Conservation (phyloP, 2,329 filamentous ascomycete genomes). For the Fusarium buharicum region DNA sequence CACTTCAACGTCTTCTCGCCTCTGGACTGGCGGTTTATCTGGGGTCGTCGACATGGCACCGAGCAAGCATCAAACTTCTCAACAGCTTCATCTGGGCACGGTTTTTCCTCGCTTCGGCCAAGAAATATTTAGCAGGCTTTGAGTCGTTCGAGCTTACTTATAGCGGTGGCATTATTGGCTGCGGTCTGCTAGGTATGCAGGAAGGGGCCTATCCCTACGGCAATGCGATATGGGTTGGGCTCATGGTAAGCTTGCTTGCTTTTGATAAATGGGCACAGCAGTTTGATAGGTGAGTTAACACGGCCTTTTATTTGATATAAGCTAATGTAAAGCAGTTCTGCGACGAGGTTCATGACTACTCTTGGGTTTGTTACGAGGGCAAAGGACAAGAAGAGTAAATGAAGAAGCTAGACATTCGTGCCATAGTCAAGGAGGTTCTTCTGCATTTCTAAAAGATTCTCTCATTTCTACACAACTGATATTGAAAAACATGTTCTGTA, state of each 20-base stretch:
- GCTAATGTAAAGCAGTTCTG: not conserved
- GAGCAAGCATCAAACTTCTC: constrained; percentile 5
- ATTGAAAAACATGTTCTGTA: too few species aligned
- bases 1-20: not conserved
- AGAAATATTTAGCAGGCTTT: not conserved
- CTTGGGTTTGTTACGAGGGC: not conserved
- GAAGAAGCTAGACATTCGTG: too few species aligned
- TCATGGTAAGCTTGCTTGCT: not conserved
- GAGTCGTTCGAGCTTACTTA: not conserved
- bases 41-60: not conserved
- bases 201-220: not conserved
- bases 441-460: too few species aligned
- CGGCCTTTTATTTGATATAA: too few species aligned
- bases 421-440: too few species aligned
- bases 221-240: not conserved
- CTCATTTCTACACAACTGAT: too few species aligned
- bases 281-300: constrained; percentile 1
- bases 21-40: not conserved
- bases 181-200: not conserved
- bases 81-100: constrained; percentile 3
- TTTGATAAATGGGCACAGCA: constrained; percentile 1
- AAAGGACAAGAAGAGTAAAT: not conserved
- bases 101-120: not conserved
- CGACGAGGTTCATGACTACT: not conserved
- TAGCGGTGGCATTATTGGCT: not conserved